A percentile compares a stretch with the other conserved stretches of the same genome.
Evolutionary conservation across 768 basidiomycete genomes (phyloP).

Genomic region (Termitomyces bulborhizus): DNA sequence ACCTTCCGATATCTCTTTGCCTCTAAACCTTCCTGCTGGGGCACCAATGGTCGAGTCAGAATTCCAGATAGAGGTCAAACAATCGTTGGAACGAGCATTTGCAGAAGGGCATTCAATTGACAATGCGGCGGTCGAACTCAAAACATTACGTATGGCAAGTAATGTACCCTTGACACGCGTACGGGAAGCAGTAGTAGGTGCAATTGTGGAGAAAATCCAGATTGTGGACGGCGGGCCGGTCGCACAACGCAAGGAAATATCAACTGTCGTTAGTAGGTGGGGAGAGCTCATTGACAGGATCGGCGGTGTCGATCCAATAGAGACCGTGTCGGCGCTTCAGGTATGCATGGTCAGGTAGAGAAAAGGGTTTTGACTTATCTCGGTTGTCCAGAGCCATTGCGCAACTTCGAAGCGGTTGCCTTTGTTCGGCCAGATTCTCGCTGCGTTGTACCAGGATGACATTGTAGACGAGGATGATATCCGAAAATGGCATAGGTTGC

Average conservation of each 20-base stretch:
- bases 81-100: constrained; percentile 89
- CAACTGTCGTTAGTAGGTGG: constrained; percentile 66
- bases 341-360: constrained; percentile 28
- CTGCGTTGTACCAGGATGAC: constrained; percentile 86
- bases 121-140: constrained; percentile 90
- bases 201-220: constrained; percentile 67
- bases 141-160: constrained; percentile 94
- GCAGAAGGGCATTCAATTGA: constrained; percentile 88
- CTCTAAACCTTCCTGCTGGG: constrained; percentile 30
- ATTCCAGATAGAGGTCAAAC: constrained; percentile 70
- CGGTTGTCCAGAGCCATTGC: constrained; percentile 48
- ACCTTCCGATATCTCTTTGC: constrained; percentile 44
- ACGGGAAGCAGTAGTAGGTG: constrained; percentile 82
- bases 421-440: constrained; percentile 81
- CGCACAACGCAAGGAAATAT: constrained; percentile 62
- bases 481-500: constrained; percentile 72
- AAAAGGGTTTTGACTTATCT: background rate
- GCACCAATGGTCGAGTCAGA: constrained; percentile 52
- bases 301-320: constrained; percentile 77
- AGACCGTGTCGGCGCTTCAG: constrained; percentile 76
- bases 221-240: constrained; percentile 50
- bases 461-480: constrained; percentile 88
- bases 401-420: constrained; percentile 54
- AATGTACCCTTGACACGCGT: constrained; percentile 88
- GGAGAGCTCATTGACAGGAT: constrained; percentile 76